phyloP scores from a whole-genome alignment of 495 filamentous ascomycete species.

The Evansstolkia leycettana region DNA sequence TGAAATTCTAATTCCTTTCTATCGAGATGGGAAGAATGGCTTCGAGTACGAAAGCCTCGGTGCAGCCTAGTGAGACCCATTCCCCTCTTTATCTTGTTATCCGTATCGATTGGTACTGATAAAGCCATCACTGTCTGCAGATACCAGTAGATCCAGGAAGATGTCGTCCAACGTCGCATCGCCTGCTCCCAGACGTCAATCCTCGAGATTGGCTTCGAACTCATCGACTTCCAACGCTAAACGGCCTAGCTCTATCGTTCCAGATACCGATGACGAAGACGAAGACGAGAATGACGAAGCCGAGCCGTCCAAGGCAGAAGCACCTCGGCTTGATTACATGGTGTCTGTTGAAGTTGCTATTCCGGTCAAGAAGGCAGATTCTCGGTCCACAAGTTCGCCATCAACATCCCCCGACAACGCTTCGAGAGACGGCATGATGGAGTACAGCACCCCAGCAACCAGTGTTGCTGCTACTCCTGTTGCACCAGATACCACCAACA shows the following conservation, averaged over 20 bases:
- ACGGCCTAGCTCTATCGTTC: conserved; percentile 6
- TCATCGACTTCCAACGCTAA: conserved; percentile 7
- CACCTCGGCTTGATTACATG: not conserved
- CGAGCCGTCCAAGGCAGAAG: not conserved
- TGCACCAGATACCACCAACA: conserved; percentile 19
- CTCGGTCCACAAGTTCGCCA: conserved; percentile 10
- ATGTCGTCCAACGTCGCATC: not conserved
- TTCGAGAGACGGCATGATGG: conserved; percentile 38
- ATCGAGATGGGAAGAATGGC: not conserved
- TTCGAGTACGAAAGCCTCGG: not conserved
- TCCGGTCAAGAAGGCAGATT: conserved; percentile 14
- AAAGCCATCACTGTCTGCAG: not conserved
- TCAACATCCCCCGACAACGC: conserved; percentile 19
- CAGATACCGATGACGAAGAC: conserved; percentile 16
- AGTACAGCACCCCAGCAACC: conserved; percentile 66
- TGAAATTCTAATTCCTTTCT: no score
- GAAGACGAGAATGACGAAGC: not conserved
- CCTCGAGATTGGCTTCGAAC: conserved; percentile 14
- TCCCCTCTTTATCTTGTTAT: not conserved
- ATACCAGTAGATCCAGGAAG: not conserved
- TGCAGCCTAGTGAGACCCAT: not conserved
- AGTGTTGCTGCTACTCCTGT: conserved; percentile 52
- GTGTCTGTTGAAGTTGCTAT: conserved; percentile 27
- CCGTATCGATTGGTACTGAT: not conserved
- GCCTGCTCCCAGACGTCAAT: conserved; percentile 12